Evolutionary conservation across 2,329 filamentous ascomycete species (phyloP), one percentile per base, ranked within the genome.

Genomic region (Scolecobasidium constrictum): DNA sequence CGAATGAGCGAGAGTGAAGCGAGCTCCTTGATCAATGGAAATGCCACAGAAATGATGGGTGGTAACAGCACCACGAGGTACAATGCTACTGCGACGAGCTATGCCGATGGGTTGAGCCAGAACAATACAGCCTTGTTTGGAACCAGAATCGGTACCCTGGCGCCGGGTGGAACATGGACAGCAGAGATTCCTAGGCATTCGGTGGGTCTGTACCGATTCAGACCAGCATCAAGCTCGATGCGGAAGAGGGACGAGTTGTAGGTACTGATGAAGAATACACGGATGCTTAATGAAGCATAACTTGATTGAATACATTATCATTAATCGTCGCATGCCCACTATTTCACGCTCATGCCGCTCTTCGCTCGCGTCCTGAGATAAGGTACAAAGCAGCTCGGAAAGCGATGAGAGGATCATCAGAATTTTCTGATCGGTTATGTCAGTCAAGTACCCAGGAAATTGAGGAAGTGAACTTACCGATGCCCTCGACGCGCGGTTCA

Each of bases 311-410:
- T 9, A 31, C 9, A 9, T 31, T 31, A 9, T 15, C 15, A 31
- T 15, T 31, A 31, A n/a, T n/a, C n/a, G n/a, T n/a, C n/a, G n/a
- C n/a, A n/a, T n/a, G n/a, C n/a, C n/a, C n/a, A n/a, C n/a, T n/a
- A 31, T n/a, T 7, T 31, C 26, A n/a, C 26, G 9, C 26, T 23
- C 20, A 43, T 16, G 67, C 69, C 44, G 61, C 63, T 47, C 74
- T 65, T 43, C 73, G 64, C 54, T 74, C 62, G 48, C 62, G 65
- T 5, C 74, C 74, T 48, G 70, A 72, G 18, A 73, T 61, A 48
- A 78, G 53, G 59, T 78, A 78, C 23, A 76, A 52, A 22, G 64
- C 69, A 7, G 74, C 73, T 35, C 74, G 61, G 42, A 75, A 61
- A 35, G 77, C 71, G 47, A 78, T 50, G 47, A 78, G 52, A 31